A percentile compares a stretch with the other conserved stretches of the same genome.
These are phyloP conservation scores for Benincasa hispida DNA, from an alignment of 306 rosid genomes.

Conservation along the genomic window DNA sequence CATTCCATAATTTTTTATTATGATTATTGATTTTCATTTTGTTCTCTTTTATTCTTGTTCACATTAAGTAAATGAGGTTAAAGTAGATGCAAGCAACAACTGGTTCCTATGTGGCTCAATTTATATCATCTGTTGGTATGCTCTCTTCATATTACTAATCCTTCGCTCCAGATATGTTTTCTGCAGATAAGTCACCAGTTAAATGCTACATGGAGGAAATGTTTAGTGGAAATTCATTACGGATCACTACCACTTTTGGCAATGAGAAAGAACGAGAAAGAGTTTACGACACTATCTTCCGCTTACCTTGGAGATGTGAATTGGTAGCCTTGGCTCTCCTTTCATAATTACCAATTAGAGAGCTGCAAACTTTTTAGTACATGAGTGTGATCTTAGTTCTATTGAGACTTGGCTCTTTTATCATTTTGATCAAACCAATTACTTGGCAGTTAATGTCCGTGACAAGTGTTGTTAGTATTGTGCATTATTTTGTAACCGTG, in stretches of 20 bases:
- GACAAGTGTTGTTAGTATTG: background rate
- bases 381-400: background rate
- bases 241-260: constrained; percentile 75
- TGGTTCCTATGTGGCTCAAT: background rate
- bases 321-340: constrained; percentile 40
- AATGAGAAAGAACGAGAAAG: constrained; percentile 88
- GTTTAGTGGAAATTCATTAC: constrained; percentile 69
- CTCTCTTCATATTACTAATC: constrained; percentile 7
- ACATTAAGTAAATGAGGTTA: background rate
- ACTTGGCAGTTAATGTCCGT: background rate
- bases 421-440: background rate
- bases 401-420: background rate
- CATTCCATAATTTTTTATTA: background rate
- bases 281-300: constrained; percentile 92
- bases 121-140: constrained; percentile 2
- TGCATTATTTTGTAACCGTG: background rate
- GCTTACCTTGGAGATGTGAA: constrained; percentile 99
- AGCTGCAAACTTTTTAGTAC: background rate
- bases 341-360: background rate
- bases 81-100: background rate
- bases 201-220: constrained; percentile 74
- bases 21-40: background rate
- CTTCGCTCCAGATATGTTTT: constrained; percentile 38
- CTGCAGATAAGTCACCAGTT: constrained; percentile 60
- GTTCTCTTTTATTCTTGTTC: background rate